Percentiles rank a stretch among this genome's conserved stretches.
These are phyloP conservation scores for Rhytidiadelphus loreus DNA, from an alignment of 225 moss, liverwort and hornwort species.

Conservation along the genomic window DNA sequence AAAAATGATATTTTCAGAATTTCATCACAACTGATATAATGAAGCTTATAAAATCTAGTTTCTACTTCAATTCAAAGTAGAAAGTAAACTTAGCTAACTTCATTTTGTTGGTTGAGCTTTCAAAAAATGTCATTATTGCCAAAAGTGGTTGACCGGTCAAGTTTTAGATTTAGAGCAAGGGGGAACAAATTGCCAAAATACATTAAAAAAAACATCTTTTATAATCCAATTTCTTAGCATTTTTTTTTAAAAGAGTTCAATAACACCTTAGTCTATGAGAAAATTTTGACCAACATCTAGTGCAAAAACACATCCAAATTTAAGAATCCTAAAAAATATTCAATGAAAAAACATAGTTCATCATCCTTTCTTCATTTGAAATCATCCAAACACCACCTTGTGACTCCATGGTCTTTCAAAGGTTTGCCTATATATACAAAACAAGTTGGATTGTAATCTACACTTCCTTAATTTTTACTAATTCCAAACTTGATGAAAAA, in stretches of 20 bases:
- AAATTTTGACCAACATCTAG: background rate
- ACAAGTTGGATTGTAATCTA: too few species aligned
- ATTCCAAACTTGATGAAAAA: too few species aligned
- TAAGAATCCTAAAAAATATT: background rate
- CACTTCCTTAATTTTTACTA: too few species aligned
- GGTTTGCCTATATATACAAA: too few species aligned
- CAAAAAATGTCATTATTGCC: background rate
- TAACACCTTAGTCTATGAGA: background rate
- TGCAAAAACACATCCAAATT: background rate
- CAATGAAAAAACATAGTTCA: background rate
- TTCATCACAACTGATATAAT: accelerated
- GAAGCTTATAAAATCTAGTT: background rate
- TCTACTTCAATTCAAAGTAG: background rate
- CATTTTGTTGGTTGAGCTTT: background rate
- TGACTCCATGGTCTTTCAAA: background rate
- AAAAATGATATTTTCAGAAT: background rate
- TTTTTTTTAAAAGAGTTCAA: background rate
- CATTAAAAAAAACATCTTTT: background rate
- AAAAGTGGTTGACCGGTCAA: too few species aligned
- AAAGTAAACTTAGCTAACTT: background rate
- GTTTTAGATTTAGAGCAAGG: background rate
- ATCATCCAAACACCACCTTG: background rate
- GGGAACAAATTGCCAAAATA: background rate
- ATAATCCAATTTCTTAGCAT: background rate
- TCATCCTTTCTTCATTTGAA: background rate